Evolutionary conservation across 2,329 filamentous ascomycete species (phyloP).

Genomic region (Fusarium sacchari): DNA sequence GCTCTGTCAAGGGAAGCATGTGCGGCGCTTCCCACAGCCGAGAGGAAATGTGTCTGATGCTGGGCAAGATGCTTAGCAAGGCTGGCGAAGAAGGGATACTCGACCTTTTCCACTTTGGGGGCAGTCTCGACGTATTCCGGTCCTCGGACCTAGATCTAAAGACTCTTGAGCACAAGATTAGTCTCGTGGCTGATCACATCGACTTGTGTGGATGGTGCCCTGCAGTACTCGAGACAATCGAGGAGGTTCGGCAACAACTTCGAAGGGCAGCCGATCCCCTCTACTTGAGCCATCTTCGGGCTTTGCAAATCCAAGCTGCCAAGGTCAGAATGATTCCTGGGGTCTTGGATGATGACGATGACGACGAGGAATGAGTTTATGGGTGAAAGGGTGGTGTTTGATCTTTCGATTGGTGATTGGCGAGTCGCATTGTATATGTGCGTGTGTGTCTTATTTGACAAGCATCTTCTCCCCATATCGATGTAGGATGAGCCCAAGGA

Average conservation of each 20-base stretch:
- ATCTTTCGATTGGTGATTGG: background rate
- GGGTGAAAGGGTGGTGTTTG: background rate
- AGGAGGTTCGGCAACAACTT: background rate
- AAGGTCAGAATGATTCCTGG: conserved; percentile 4
- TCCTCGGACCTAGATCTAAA: background rate
- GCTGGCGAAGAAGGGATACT: conserved; percentile 7
- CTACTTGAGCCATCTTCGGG: conserved; percentile 1
- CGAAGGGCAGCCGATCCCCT: conserved; percentile 4
- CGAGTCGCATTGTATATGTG: background rate
- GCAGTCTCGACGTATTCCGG: background rate
- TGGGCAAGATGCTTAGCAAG: conserved; percentile 24
- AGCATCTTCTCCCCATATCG: background rate
- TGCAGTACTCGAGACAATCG: background rate
- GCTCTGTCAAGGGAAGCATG: background rate
- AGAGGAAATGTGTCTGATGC: conserved; percentile 1
- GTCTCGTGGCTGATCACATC: background rate
- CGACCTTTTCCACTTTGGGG: conserved; percentile 9
- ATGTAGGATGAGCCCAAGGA: background rate
- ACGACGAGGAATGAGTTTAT: background rate
- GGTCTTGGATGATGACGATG: background rate
- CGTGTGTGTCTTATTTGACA: background rate
- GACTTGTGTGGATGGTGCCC: conserved; percentile 19
- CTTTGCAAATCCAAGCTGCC: conserved; percentile 5
- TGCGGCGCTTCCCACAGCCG: background rate
- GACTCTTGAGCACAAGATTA: conserved; percentile 1